A percentile compares a stretch with the other conserved stretches of the same genome.
Conservation (phyloP, 2,329 filamentous ascomycete genomes). For the Xylaria arbuscula region DNA sequence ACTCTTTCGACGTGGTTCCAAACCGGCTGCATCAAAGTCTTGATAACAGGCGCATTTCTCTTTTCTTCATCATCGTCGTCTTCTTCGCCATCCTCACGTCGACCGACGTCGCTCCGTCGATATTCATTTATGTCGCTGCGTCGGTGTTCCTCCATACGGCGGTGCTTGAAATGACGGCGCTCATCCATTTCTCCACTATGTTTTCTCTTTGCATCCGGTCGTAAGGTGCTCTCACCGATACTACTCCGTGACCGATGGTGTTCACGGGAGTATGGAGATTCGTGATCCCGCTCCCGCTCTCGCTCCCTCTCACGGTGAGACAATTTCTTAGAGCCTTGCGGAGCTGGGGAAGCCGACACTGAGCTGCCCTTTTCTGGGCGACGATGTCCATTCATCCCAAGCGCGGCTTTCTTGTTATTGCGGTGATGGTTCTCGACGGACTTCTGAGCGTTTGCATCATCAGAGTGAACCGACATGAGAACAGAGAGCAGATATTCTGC, state of each 20-base stretch:
- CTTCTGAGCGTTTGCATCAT: constrained; percentile 79
- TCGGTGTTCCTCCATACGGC: constrained; percentile 60
- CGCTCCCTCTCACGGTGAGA: constrained; percentile 55
- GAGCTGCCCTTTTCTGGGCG: constrained; percentile 68
- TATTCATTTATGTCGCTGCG: constrained; percentile 50
- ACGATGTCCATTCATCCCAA: constrained; percentile 68
- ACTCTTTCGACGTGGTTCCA: constrained; percentile 50
- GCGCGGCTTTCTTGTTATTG: constrained; percentile 82
- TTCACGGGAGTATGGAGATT: constrained; percentile 57
- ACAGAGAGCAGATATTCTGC: constrained; percentile 97
- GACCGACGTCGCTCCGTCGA: constrained; percentile 51
- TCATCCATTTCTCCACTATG: constrained; percentile 66
- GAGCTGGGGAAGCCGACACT: constrained; percentile 77
- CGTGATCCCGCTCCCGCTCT: constrained; percentile 58
- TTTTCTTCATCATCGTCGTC: constrained; percentile 58
- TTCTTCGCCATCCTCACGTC: constrained; percentile 51
- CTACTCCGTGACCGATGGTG: constrained; percentile 64
- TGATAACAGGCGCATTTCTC: constrained; percentile 49
- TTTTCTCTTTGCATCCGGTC: constrained; percentile 70
- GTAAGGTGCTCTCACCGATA: constrained; percentile 62
- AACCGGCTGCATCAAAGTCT: constrained; percentile 51
- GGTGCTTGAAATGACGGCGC: constrained; percentile 59
- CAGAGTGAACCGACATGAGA: constrained; percentile 83
- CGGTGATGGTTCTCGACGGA: constrained; percentile 93
- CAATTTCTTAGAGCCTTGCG: constrained; percentile 62